phyloP scores from a whole-genome alignment of 768 basidiomycete species.

The Coprinopsis marcescibilis region DNA sequence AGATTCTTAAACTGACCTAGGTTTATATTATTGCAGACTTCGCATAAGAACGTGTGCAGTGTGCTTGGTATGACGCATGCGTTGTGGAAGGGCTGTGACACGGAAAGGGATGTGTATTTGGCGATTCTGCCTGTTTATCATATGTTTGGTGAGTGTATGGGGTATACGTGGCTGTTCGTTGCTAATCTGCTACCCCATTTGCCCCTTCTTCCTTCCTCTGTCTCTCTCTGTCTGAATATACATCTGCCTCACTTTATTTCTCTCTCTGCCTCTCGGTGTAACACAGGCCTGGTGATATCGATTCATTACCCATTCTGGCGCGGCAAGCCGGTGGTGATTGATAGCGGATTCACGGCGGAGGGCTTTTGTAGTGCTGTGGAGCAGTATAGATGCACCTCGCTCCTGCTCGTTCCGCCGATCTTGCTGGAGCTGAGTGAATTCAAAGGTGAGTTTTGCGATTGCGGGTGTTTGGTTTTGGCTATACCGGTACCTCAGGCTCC shows the following conservation, averaged over 20 bases:
- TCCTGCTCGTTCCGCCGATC: constrained; percentile 59
- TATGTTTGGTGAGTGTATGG: constrained; percentile 22
- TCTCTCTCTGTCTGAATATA: too few species aligned
- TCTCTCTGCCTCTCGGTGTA: not conserved
- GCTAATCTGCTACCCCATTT: too few species aligned
- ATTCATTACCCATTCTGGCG: constrained; percentile 36
- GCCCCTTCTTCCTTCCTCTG: too few species aligned
- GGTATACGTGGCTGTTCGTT: too few species aligned
- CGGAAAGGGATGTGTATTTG: constrained; percentile 38
- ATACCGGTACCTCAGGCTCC: too few species aligned
- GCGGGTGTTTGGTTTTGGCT: too few species aligned
- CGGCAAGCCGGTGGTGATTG: constrained; percentile 37
- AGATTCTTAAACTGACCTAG: not conserved
- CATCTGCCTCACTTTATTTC: too few species aligned
- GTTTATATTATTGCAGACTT: not conserved
- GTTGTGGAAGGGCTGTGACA: constrained; percentile 26
- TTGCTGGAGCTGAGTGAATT: constrained; percentile 44
- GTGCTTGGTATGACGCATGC: constrained; percentile 35
- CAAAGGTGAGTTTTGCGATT: not conserved
- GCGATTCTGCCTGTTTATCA: constrained; percentile 41
- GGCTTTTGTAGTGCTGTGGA: constrained; percentile 47
- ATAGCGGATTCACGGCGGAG: constrained; percentile 47
- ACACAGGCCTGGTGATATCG: constrained; percentile 34
- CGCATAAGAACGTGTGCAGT: constrained; percentile 38
- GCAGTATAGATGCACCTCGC: constrained; percentile 41